phyloP scores from a whole-genome alignment of 1,284 basidiomycete species.

The Tausonia pullulans region DNA sequence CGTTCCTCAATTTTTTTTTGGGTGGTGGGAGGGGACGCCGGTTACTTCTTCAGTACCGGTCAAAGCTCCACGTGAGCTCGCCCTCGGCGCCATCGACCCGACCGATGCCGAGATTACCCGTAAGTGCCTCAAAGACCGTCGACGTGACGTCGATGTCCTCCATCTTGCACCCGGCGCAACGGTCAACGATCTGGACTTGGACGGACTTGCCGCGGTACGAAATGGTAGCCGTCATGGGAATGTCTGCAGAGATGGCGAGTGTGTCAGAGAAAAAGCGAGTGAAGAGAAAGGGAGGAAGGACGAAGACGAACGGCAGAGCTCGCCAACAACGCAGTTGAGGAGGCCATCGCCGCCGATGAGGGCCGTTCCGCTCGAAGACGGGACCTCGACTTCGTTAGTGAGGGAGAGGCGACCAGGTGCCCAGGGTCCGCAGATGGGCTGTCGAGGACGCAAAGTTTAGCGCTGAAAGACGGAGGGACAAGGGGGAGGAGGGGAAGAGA shows the following conservation, averaged over 20 bases:
- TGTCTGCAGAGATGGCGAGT: not conserved
- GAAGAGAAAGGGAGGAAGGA: not conserved
- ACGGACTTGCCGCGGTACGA: conserved; percentile 2
- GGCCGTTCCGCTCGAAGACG: not conserved
- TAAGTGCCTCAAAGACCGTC: conserved; percentile 4
- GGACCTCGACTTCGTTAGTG: not conserved
- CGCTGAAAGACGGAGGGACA: not conserved
- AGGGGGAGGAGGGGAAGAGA: not conserved
- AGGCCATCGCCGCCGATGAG: conserved; percentile 7
- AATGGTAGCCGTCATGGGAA: conserved; percentile 6
- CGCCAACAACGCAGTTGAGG: conserved; percentile 4
- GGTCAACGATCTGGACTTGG: conserved; percentile 10
- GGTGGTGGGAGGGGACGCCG: too few species aligned
- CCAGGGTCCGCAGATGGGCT: conserved; percentile 10
- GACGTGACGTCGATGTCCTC: conserved; percentile 11
- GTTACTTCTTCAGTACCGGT: not conserved
- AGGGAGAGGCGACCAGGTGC: conserved; percentile 1
- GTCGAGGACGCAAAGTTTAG: not conserved
- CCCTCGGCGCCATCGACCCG: not conserved
- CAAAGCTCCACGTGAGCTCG: conserved; percentile 5
- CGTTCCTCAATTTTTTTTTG: too few species aligned
- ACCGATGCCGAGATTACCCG: not conserved
- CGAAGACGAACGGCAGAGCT: conserved; percentile 5
- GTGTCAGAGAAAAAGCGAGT: not conserved
- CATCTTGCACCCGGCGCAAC: conserved; percentile 6